A percentile compares a stretch with the other conserved stretches of the same genome.
Evolutionary conservation across 371 early-diverging fungal genomes (phyloP).

Genomic region (Choanephora cucurbitarum): DNA sequence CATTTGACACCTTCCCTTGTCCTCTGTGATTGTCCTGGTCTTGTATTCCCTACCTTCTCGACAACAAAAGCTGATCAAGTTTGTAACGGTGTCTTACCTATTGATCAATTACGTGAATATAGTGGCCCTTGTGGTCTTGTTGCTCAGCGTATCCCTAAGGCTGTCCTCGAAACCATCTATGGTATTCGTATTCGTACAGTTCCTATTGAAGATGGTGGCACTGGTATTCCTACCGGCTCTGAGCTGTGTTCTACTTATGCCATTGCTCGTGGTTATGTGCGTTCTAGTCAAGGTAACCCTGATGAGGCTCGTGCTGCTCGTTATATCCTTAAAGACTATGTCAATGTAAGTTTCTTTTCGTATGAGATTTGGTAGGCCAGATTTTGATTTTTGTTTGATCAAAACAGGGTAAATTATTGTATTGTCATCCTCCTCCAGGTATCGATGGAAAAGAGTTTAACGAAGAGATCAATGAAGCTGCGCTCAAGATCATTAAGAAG

Average conservation of each 20-base stretch:
- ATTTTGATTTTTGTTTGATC: background rate
- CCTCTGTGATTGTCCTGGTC: constrained; percentile 99
- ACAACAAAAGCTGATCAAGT: constrained; percentile 98
- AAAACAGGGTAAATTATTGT: constrained; percentile 80
- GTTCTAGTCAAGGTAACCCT: constrained; percentile 93
- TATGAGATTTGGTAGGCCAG: background rate
- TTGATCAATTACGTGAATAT: constrained; percentile 98
- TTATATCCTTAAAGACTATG: constrained; percentile 95
- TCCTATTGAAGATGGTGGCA: constrained; percentile 81
- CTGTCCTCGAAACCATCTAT: constrained; percentile 88
- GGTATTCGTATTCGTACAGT: constrained; percentile 85
- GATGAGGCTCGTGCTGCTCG: constrained; percentile 97
- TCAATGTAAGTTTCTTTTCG: constrained; percentile 56
- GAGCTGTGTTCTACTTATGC: constrained; percentile 82
- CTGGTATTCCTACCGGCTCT: constrained; percentile 80
- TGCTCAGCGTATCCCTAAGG: constrained; percentile 85
- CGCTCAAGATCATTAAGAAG: constrained; percentile 57
- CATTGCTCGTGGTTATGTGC: constrained; percentile 87
- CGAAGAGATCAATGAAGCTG: constrained; percentile 67
- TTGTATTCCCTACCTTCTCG: constrained; percentile 99
- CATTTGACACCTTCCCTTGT: constrained; percentile 81
- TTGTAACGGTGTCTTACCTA: constrained; percentile 97
- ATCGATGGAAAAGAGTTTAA: constrained; percentile 70
- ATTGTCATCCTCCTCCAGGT: constrained; percentile 83
- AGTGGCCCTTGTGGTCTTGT: constrained; percentile 88